Evolutionary conservation across 2,329 filamentous ascomycete species (phyloP), one percentile per base, ranked within the genome.

Genomic region (Aspergillus fischeri): DNA sequence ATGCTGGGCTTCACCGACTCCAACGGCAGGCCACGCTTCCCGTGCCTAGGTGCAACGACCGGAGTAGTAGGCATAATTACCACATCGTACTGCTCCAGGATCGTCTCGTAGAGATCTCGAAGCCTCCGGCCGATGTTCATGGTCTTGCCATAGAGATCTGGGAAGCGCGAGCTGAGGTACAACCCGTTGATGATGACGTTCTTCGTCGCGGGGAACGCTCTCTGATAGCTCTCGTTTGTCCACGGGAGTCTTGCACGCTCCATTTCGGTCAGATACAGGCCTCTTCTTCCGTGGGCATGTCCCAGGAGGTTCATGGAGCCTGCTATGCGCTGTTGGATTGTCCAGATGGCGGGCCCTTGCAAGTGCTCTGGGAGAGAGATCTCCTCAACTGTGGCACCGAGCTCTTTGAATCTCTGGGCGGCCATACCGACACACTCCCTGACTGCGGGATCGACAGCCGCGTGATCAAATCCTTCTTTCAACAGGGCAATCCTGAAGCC

Each of bases 331-430:
- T 64, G 62, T 42, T 68, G 67, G 9, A 67, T 68, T 6, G 80
- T 81, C 79, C 80, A 83, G 59, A 83, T 77, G 0, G 75, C 67
- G 0, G 78, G 73, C 0, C 76, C 80, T 14, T 74, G 64, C 17
- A 68, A 60, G 63, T 84, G 81, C 0, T 68, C 60, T 10, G 81
- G 82, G 10, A 85, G 70, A 0, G 79, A 81, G 1, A 84, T 71
- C 51, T 83, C 77, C 28, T 78, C 75, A 0, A 85, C 73, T 0
- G 61, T 72, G 4, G 82, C 82, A 0, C 82, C 82, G 0, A 84
- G 71, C 0, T 72, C 65, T 41, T 68, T 59, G 54, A 83, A 76
- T 21, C 69, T 73, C 1, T 68, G 64, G 0, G 73, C 73, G 0
- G 83, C 80, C 2, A 64, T 60, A n/a, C 73, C 67, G 14, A 84